Evolutionary conservation across 768 basidiomycete species (phyloP).

Genomic region (Serpula lacrymans): DNA sequence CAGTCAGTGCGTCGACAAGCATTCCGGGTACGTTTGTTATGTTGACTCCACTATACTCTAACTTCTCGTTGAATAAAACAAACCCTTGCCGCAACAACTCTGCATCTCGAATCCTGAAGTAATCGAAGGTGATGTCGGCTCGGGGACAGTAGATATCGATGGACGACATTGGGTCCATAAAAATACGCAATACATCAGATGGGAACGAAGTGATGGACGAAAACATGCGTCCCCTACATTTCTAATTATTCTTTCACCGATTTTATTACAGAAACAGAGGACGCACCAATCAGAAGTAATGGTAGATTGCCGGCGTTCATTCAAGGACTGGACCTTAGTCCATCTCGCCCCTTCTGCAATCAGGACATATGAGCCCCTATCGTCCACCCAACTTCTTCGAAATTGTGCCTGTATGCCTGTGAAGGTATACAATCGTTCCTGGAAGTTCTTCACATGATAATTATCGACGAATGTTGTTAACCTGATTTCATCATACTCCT

Average conservation of each 20-base stretch:
- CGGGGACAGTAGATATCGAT: slow-evolving; percentile 35
- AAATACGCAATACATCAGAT: slow-evolving; percentile 21
- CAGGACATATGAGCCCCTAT: slow-evolving; percentile 38
- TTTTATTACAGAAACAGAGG: background rate
- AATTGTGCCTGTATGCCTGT: slow-evolving; percentile 35
- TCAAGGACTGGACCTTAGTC: slow-evolving; percentile 27
- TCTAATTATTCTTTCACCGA: slow-evolving; percentile 8
- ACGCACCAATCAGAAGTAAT: slow-evolving; percentile 9
- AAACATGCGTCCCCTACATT: slow-evolving; percentile 9
- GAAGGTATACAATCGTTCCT: slow-evolving; percentile 37
- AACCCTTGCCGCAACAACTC: slow-evolving; percentile 33
- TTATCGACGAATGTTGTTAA: slow-evolving; percentile 25
- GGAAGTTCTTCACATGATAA: slow-evolving; percentile 35
- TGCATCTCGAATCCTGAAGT: slow-evolving; percentile 42
- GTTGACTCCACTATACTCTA: background rate
- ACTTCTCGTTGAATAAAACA: slow-evolving; percentile 8
- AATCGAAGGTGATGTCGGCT: slow-evolving; percentile 38
- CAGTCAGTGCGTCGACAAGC: background rate
- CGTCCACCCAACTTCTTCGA: slow-evolving; percentile 34
- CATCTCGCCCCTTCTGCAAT: slow-evolving; percentile 36
- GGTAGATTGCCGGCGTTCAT: slow-evolving; percentile 11
- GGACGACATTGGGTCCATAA: slow-evolving; percentile 27
- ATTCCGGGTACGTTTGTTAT: background rate
- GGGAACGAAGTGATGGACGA: slow-evolving; percentile 26
- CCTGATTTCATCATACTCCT: slow-evolving; percentile 30